phyloP scores from a whole-genome alignment of 2,329 filamentous ascomycete genomes.

The Furcasterigmium sp. region DNA sequence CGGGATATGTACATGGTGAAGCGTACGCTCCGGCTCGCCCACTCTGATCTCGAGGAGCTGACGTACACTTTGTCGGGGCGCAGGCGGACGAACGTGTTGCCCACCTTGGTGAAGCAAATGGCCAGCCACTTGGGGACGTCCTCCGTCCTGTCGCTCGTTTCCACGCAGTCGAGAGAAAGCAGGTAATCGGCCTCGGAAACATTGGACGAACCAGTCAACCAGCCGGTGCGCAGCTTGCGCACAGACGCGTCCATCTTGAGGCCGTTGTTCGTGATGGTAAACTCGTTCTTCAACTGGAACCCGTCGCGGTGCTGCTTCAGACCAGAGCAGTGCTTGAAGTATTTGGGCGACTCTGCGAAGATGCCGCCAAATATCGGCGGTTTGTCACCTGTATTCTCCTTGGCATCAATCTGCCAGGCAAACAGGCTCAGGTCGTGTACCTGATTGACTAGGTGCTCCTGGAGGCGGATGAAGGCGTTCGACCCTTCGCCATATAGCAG shows the following conservation, averaged over 20 bases:
- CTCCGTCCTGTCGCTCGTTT: conserved; percentile 1
- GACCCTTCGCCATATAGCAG: conserved; percentile 16
- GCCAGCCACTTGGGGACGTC: neutral
- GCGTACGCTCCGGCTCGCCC: neutral
- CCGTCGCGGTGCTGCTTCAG: conserved; percentile 1
- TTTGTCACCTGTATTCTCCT: neutral
- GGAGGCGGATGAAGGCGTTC: conserved; percentile 12
- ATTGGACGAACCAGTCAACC: neutral
- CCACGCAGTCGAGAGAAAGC: neutral
- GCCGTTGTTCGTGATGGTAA: conserved; percentile 2
- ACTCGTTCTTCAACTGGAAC: conserved; percentile 2
- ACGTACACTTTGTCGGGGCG: neutral
- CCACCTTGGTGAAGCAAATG: conserved; percentile 1
- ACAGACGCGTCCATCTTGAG: neutral
- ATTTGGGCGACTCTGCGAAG: neutral
- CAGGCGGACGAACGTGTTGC: neutral
- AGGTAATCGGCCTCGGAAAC: neutral
- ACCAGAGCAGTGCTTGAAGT: neutral
- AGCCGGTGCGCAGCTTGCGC: neutral
- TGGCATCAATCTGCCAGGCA: conserved; percentile 11
- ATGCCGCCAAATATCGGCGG: neutral
- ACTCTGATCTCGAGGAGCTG: neutral
- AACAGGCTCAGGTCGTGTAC: conserved; percentile 16
- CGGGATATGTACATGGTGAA: neutral
- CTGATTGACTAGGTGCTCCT: conserved; percentile 16